These are phyloP conservation scores for Pneumocystis murina DNA, from an alignment of 1,139 yeast species.

Conservation along the genomic window DNA sequence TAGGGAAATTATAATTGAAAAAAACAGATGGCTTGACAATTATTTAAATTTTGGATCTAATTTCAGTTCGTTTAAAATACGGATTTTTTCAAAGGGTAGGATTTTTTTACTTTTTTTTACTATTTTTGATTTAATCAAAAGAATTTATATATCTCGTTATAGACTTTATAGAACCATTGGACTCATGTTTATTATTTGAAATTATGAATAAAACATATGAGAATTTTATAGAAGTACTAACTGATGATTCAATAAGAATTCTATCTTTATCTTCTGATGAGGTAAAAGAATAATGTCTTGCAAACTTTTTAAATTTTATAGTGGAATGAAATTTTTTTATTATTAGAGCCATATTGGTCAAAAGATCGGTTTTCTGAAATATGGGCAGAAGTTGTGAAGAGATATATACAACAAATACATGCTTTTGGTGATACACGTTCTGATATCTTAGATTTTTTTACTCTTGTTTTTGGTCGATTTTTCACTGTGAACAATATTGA, in stretches of 20 bases:
- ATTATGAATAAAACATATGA: background rate
- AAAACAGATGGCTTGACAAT: background rate
- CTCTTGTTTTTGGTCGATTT: background rate
- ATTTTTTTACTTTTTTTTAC: background rate
- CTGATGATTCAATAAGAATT: background rate
- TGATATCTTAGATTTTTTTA: background rate
- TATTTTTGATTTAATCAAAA: background rate
- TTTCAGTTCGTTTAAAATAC: background rate
- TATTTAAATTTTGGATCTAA: background rate
- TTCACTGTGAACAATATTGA: background rate
- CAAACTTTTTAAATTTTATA: background rate
- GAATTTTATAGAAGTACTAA: background rate
- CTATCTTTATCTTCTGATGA: background rate
- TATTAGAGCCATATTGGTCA: background rate
- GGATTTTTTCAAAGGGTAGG: background rate
- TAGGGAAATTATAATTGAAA: background rate
- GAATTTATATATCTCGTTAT: background rate
- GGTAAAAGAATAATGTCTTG: background rate
- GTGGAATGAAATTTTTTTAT: background rate
- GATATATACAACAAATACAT: background rate
- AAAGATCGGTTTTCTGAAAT: background rate
- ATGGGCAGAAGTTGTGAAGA: background rate
- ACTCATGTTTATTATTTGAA: background rate
- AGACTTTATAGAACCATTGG: background rate
- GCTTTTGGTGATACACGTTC: background rate